Percentiles rank a stretch among this genome's conserved stretches.
These are phyloP conservation scores for Agaricus sinodeliciosus DNA, from an alignment of 768 basidiomycete genomes.

Conservation along the genomic window DNA sequence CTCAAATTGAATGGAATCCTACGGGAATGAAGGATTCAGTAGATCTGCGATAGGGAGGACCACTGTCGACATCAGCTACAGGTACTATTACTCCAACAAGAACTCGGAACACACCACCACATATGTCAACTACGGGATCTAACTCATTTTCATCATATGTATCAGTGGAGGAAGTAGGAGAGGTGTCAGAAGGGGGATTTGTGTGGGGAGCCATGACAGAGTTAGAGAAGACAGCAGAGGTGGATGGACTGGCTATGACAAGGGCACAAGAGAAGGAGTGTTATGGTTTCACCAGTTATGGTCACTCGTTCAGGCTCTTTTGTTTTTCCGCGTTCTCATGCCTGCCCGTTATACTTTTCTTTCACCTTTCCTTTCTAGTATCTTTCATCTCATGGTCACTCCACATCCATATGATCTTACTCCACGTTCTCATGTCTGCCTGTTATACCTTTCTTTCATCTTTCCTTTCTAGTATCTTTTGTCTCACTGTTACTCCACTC, in stretches of 20 bases:
- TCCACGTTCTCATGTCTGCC: no score
- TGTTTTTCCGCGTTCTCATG: no score
- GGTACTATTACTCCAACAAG: not conserved
- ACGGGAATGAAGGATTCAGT: constrained; percentile 1
- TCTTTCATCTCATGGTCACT: no score
- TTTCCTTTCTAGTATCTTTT: no score
- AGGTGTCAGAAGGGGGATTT: not conserved
- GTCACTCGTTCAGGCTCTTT: no score
- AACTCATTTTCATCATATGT: not conserved
- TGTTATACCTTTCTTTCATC: no score
- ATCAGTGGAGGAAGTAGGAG: not conserved
- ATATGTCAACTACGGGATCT: not conserved
- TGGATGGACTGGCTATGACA: constrained; percentile 3
- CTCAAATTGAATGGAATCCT: not conserved
- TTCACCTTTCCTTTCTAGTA: no score
- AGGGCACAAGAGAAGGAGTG: not conserved
- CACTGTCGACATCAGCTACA: not conserved
- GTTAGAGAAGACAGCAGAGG: constrained; percentile 2
- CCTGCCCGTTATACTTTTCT: no score
- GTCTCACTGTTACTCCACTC: no score
- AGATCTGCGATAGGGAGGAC: not conserved
- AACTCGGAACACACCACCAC: not conserved
- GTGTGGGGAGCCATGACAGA: constrained; percentile 3
- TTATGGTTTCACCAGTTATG: no score
- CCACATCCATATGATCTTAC: no score